Evolutionary conservation across 2,329 filamentous ascomycete genomes (phyloP), one percentile per base, ranked within the genome.

Genomic region (Neonectria hederae): DNA sequence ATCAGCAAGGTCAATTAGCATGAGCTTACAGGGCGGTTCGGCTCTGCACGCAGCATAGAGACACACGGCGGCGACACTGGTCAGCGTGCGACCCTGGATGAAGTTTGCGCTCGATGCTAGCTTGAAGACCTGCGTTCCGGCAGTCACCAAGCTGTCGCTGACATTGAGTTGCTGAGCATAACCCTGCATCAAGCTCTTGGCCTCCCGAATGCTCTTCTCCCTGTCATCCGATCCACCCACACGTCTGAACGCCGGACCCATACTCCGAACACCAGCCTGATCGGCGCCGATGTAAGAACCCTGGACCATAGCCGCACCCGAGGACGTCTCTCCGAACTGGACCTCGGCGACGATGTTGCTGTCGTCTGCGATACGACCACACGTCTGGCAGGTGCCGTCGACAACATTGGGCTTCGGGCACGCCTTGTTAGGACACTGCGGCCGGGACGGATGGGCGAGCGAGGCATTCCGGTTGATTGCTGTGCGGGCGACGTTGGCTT

Each of bases 1-100:
- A 76, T 99, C 96, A 13, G 96, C 93, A 75, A 99, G 89, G 76
- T 99, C 96, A 77, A 99, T 98, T 46, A 99, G 86, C 91, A 99
- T 94, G 70, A 96, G 86, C 45, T 90, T 92, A 76, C 96, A 97
- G 24, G 90, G 89, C 46, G 88, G 87, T 66, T 92, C 89, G 58
- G 91, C 88, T 65, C 96, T 89, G 75, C 93, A 97, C 14, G 93
- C 93, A 59, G 93, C 91, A 72, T 98, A 99, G 30, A 99, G 84
- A 75, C 92, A 95, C 28, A 97, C 92, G n/a, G 93, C 93, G 28
- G 92, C 92, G 10, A 98, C 94, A 57, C 92, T 93, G 66, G 91
- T 89, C 53, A 94, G 91, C 19, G 91, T 91, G 62, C 96, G 92
- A 70, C 96, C 96, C 78, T 96, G 92, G 28, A 94, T 90, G 76